Conservation (phyloP, 441 rosid genomes). For the Jatropha podagrica region DNA sequence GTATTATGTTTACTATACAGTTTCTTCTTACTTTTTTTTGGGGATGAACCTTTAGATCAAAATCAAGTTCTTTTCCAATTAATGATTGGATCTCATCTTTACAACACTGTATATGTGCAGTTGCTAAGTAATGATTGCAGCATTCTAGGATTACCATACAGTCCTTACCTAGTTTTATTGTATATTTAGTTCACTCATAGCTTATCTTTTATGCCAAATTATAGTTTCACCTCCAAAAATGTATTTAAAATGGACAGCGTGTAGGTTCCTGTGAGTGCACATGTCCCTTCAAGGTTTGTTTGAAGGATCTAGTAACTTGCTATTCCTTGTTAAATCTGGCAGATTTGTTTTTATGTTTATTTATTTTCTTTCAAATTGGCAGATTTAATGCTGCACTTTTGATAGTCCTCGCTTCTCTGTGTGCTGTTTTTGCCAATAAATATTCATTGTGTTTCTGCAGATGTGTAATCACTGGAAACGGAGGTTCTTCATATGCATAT, state of each 20-base stretch:
- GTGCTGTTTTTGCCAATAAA: background rate
- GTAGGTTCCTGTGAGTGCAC: background rate
- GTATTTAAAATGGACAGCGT: background rate
- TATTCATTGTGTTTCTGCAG: conserved; percentile 39
- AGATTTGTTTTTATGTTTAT: background rate
- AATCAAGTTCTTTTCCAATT: background rate
- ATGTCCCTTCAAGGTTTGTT: background rate
- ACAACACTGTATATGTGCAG: background rate
- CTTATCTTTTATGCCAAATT: background rate
- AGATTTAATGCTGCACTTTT: conserved; percentile 1
- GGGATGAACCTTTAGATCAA: background rate
- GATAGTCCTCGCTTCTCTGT: background rate
- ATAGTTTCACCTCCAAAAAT: background rate
- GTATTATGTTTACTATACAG: no score
- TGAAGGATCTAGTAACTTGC: background rate
- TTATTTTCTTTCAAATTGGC: background rate
- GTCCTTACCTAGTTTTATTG: background rate
- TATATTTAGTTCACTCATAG: background rate
- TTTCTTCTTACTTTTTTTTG: background rate
- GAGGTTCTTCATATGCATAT: conserved; percentile 56
- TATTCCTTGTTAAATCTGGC: background rate
- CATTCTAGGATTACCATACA: background rate
- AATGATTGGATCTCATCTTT: background rate
- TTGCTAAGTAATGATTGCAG: background rate
- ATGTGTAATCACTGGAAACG: conserved; percentile 94